Evolutionary conservation across 257 asterid genomes (phyloP), one percentile per base, ranked within the genome.

Genomic region (Jacaranda copaia): DNA sequence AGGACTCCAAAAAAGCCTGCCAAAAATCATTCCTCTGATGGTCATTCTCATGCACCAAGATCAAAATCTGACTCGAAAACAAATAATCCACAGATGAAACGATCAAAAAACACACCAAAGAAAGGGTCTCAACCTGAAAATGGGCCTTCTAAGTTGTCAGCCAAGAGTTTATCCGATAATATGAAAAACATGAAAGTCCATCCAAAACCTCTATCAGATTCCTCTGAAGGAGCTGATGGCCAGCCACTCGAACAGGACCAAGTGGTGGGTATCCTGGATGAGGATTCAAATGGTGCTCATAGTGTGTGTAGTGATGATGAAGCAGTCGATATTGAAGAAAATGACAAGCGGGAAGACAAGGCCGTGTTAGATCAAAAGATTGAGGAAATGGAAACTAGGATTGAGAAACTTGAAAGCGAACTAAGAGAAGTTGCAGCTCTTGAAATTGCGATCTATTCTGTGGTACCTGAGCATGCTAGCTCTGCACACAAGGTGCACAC

Each of bases 401-500:
- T 96, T 61, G 90, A 82, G 84, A 89, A 84, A 79, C 95, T 93
- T 73, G 88, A 93, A 75, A 88, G 89, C 64, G 99, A 93, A 87
- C 88, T 96, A 60, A 91, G 96, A 80, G 97, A 91, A 87, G 99
- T 96, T 38, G 98, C 98, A 65, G 91, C 99, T 73, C 87, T 96
- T 74, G 99, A 96, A 89, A 84, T 96, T 75, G 87, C 98, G 42
- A 89, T 96, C 13, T 96, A 96, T 76, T 91, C 97, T 73, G 96
- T 96, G 70, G 95, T 90, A 51, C 98, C 99, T 59, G 99, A 91
- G 82, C 99, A 96, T 84, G 93, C 93, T 46, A 89, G 92, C 87
- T 96, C 97, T 5, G 92, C 93, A 57, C 98, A 96, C 86, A 96
- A 96, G 87, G 90, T 93, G 84, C 98, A 96, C 81, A 89, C 97